Evolutionary conservation across 306 rosid genomes (phyloP), one percentile per base, ranked within the genome.

Genomic region (Cicer cuneatum): DNA sequence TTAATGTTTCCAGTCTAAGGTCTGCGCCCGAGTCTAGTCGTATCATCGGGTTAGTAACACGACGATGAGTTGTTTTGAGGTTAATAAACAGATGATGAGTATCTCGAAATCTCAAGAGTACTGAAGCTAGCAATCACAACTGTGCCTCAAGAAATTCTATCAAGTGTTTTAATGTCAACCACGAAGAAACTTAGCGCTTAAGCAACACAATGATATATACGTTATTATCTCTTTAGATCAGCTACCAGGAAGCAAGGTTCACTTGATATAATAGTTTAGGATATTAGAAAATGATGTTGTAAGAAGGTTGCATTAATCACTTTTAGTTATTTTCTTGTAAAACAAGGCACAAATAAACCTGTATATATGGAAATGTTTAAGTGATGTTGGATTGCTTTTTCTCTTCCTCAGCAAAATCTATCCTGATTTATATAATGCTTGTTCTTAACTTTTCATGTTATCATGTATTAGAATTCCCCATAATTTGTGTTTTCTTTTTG

Each of bases 111-210:
- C 46, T 58, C 61, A 48, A 59, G 82, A 29, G 35, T 29, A 69
- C 64, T 16, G 67, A 67, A 76, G 83, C 81, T 76, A 51, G 71
- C 77, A 51, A 66, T 67, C 58, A 61, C 56, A 53, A 49, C 15
- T 69, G 41, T 66, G 65, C 80, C 43, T 43, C 54, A 60, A 66
- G 63, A 56, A 35, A 69, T 62, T 70, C 59, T 69, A 66, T 68
- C 67, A 49, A 58, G 74, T 75, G 48, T 72, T 82, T 12, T 58
- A 41, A 48, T 66, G 74, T 69, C 67, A 48, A 75, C 64, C 19
- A 77, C 41, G 67, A 63, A 80, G 74, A 77, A 77, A 72, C 65
- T 51, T 76, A 52, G 77, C 70, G 59, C 59, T 60, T 77, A 38
- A 29, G 74, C 21, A 37, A 58, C 43, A 21, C 57, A 43, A 21